Base-by-base conservation (phyloP, 2,329 filamentous ascomycete genomes). In the Colletotrichum euphorbiae region DNA sequence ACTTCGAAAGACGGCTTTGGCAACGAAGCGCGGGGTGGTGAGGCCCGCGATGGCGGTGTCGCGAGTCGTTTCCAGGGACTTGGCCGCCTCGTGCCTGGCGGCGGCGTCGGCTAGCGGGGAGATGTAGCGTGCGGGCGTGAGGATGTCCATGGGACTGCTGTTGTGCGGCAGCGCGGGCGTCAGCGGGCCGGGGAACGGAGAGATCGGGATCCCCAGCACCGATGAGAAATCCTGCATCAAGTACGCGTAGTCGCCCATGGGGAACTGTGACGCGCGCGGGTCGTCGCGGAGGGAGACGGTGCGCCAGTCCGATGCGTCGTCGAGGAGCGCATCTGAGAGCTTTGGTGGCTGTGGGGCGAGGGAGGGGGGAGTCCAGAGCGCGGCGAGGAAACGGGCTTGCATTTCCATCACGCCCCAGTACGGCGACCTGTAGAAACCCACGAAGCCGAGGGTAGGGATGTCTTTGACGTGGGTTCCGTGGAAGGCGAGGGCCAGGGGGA, bases 321-420 rank as follows among this genome's bases (percentile, higher is more conserved):
- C 72, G 4, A 74, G 70, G 11, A 88, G 75, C 3, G 85, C 84
- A 1, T 75, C 71, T 8, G 73, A 62, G 4, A 87, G 73, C 0
- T 72, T 65, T 0, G 73, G 38, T 0, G 71, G 58, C 3, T 73
- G 70, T 3, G 72, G 76, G 56, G 40, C 75, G 59, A 51, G 73
- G 36, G 62, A 72, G 2, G 73, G 61, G 1, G 76, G 72, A 1
- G 77, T 78, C 91, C 92, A 94, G 11, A 88, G 76, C 12, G 84
- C 77, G 0, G 89, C 84, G 6, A 94, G 80, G 69, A 92, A 85
- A 1, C 91, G 86, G 3, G 93, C 90, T 78, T 97, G 93, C 90
- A 94, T 92, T 77, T 96, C 93, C 85, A 95, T 93, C 0, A 94
- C 89, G 1, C 91, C 91, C 93, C 93, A 97, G 76, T 93, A 96